Conservation (phyloP, 495 filamentous ascomycete species). For the Aspergillus nanangensis region DNA sequence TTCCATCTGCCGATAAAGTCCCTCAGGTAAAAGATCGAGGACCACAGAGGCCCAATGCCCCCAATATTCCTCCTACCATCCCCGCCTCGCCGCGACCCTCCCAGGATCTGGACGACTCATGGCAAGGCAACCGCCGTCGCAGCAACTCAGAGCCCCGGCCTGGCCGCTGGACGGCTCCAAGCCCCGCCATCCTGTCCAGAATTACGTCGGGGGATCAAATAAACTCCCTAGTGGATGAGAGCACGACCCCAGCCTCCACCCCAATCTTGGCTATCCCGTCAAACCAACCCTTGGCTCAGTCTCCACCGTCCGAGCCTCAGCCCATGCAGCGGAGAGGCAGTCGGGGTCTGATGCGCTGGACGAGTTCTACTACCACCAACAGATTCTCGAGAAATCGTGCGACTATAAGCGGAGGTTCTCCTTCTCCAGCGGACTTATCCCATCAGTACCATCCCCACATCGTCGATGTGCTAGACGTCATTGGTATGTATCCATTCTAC, state of each 20-base stretch:
- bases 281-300: not conserved
- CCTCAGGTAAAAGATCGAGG: too few species aligned
- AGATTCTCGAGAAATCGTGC: constrained; percentile 32
- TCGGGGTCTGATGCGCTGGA: constrained; percentile 26
- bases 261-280: constrained; percentile 8
- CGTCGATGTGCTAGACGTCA: constrained; percentile 67
- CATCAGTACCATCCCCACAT: constrained; percentile 53
- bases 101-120: constrained; percentile 24
- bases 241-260: constrained; percentile 4
- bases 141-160: constrained; percentile 44
- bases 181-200: constrained; percentile 26
- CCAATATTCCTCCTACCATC: constrained; percentile 5
- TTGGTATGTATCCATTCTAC: constrained; percentile 52
- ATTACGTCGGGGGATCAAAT: constrained; percentile 27
- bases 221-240: constrained; percentile 37
- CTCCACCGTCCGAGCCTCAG: not conserved
- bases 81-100: not conserved
- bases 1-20: constrained; percentile 21
- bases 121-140: constrained; percentile 34
- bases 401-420: constrained; percentile 25
- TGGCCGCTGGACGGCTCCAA: constrained; percentile 33
- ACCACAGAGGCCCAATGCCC: too few species aligned
- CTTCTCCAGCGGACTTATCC: constrained; percentile 11
- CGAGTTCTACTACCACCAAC: constrained; percentile 28
- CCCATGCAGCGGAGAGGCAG: constrained; percentile 15